phyloP scores from a whole-genome alignment of 768 basidiomycete species.

The Russula foetens region DNA sequence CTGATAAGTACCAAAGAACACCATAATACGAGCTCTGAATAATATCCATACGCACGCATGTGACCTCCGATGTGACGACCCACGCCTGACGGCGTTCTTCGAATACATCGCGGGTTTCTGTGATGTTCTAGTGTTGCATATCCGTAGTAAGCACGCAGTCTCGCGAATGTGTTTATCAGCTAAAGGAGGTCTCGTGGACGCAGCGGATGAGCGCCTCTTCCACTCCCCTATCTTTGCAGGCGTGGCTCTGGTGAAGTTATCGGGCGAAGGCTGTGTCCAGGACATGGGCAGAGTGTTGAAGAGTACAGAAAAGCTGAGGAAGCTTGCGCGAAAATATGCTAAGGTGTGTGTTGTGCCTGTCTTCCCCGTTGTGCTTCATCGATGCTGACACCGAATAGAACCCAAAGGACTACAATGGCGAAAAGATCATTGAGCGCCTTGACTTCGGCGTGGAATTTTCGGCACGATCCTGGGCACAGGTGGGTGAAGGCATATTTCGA shows the following conservation, averaged over 20 bases:
- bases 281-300: conserved; percentile 9
- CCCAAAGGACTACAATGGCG: not conserved
- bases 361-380: not conserved
- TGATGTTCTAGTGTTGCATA: conserved; percentile 4
- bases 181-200: not conserved
- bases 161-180: not conserved
- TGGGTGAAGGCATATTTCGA: not conserved
- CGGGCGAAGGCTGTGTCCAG: conserved; percentile 2
- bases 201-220: conserved; percentile 10
- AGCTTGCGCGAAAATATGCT: conserved; percentile 4
- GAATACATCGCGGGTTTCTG: conserved; percentile 8
- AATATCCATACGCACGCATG: conserved; percentile 7
- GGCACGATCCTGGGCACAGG: conserved; percentile 14
- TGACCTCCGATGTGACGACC: not conserved
- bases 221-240: not conserved
- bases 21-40: conserved; percentile 16
- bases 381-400: not conserved
- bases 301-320: not conserved
- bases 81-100: conserved; percentile 8
- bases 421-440: not conserved
- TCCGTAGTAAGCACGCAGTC: not conserved
- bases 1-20: conserved; percentile 10
- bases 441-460: conserved; percentile 7
- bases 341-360: not conserved
- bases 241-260: not conserved